Evolutionary conservation across 2,329 filamentous ascomycete genomes (phyloP).

Genomic region (Xenoacremonium recifei): DNA sequence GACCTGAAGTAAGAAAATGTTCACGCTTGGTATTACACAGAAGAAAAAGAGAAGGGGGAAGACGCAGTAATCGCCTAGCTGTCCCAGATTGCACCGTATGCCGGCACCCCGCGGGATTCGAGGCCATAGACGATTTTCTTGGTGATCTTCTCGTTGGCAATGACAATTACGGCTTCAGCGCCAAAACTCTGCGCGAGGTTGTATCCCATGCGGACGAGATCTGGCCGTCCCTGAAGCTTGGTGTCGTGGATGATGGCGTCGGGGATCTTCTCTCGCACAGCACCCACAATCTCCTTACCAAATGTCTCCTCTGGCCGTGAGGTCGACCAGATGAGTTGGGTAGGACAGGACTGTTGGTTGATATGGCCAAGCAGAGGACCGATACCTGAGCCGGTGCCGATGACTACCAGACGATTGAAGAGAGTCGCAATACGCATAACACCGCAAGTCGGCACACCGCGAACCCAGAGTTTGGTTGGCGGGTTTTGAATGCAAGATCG

Average conservation of each 20-base stretch:
- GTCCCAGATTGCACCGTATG: slow-evolving; percentile 75
- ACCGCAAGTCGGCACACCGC: slow-evolving; percentile 65
- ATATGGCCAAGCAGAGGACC: slow-evolving; percentile 65
- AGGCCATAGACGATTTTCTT: slow-evolving; percentile 67
- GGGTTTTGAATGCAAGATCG: slow-evolving; percentile 58
- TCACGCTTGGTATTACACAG: no score
- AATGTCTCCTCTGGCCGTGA: slow-evolving; percentile 61
- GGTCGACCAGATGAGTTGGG: slow-evolving; percentile 69
- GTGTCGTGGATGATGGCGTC: slow-evolving; percentile 69
- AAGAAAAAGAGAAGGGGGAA: slow-evolving; percentile 2
- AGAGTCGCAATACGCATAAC: slow-evolving; percentile 66
- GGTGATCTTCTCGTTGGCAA: slow-evolving; percentile 68
- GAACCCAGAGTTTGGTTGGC: slow-evolving; percentile 63
- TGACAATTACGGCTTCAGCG: slow-evolving; percentile 70
- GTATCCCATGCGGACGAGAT: slow-evolving; percentile 50
- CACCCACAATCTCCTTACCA: slow-evolving; percentile 53
- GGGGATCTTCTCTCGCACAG: slow-evolving; percentile 57
- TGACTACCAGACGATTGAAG: slow-evolving; percentile 63
- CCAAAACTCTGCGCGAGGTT: slow-evolving; percentile 55
- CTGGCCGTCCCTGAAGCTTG: slow-evolving; percentile 54
- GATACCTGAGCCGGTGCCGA: slow-evolving; percentile 73
- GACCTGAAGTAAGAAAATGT: no score
- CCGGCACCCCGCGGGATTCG: slow-evolving; percentile 63
- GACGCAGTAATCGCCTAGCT: slow-evolving; percentile 28
- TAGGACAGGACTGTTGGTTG: slow-evolving; percentile 45